Evolutionary conservation across 352 stramenopile genomes (phyloP).

Genomic region (Phytophthora pini): DNA sequence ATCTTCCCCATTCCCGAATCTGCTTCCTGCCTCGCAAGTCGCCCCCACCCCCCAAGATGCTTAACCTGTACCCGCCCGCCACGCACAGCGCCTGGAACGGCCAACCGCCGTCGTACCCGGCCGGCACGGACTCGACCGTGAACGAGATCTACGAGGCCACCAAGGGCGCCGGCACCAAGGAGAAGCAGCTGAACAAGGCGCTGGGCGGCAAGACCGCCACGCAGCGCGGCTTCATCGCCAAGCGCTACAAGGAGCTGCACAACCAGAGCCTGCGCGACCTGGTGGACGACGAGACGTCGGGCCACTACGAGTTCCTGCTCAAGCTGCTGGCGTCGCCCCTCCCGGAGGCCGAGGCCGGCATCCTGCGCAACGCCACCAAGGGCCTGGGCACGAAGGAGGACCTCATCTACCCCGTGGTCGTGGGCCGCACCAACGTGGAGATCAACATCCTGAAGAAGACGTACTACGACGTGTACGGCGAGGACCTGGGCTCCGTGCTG

Average conservation of each 20-base stretch:
- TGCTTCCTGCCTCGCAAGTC: constrained; percentile 26
- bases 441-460: constrained; percentile 88
- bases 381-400: constrained; percentile 69
- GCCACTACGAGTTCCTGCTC: constrained; percentile 74
- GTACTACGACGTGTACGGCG: constrained; percentile 68
- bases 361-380: constrained; percentile 72
- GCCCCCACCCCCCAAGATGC: constrained; percentile 39
- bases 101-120: constrained; percentile 43
- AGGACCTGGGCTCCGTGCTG: constrained; percentile 66
- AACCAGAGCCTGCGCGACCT: constrained; percentile 60
- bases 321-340: constrained; percentile 61
- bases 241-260: constrained; percentile 80
- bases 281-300: constrained; percentile 67
- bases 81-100: constrained; percentile 74
- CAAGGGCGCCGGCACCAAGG: constrained; percentile 72
- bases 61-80: constrained; percentile 82
- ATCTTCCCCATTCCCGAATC: constrained; percentile 25
- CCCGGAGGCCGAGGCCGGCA: constrained; percentile 67
- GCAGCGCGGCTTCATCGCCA: constrained; percentile 67
- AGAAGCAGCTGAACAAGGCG: constrained; percentile 62
- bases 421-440: constrained; percentile 73
- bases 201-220: constrained; percentile 70
- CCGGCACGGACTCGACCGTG: constrained; percentile 58
- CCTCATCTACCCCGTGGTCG: constrained; percentile 67
- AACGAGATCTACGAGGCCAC: constrained; percentile 75